These are phyloP conservation scores for Ascodesmis nigricans DNA, from an alignment of 495 filamentous ascomycete species.

Conservation along the genomic window DNA sequence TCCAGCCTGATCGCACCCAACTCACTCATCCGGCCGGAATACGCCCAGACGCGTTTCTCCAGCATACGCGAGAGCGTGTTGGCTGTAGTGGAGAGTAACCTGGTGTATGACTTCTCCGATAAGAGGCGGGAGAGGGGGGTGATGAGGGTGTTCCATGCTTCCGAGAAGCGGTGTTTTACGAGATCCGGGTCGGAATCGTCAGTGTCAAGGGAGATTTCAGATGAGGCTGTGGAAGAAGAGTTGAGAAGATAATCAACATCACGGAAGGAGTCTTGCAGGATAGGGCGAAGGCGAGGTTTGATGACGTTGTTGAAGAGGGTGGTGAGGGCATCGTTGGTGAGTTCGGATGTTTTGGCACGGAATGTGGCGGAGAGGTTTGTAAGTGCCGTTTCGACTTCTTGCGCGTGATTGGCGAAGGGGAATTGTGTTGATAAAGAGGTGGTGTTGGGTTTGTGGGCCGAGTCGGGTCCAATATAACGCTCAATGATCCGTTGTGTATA, in stretches of 20 bases:
- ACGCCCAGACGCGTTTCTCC: conserved; percentile 80
- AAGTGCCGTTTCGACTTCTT: conserved; percentile 41
- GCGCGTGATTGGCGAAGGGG: conserved; percentile 52
- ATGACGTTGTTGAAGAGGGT: conserved; percentile 76
- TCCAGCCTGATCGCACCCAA: conserved; percentile 75
- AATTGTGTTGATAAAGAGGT: conserved; percentile 45
- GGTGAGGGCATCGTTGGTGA: conserved; percentile 58
- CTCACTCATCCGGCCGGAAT: conserved; percentile 55
- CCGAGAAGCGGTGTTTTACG: conserved; percentile 53
- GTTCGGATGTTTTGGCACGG: conserved; percentile 50
- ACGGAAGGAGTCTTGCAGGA: conserved; percentile 71
- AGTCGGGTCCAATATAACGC: conserved; percentile 11
- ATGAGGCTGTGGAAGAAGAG: background rate
- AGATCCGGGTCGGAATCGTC: conserved; percentile 29
- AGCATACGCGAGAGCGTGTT: conserved; percentile 51
- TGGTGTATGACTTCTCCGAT: conserved; percentile 45
- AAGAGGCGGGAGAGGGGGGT: conserved; percentile 67
- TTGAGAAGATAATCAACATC: conserved; percentile 54
- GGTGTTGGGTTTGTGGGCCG: conserved; percentile 29
- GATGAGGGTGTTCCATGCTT: conserved; percentile 66
- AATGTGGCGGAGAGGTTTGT: conserved; percentile 48
- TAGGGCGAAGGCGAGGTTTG: conserved; percentile 63
- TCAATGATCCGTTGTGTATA: conserved; percentile 68
- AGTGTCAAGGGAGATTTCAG: background rate
- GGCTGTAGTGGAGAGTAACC: conserved; percentile 48